Conservation (phyloP, 768 basidiomycete genomes). For the Phaeotremella skinneri region DNA sequence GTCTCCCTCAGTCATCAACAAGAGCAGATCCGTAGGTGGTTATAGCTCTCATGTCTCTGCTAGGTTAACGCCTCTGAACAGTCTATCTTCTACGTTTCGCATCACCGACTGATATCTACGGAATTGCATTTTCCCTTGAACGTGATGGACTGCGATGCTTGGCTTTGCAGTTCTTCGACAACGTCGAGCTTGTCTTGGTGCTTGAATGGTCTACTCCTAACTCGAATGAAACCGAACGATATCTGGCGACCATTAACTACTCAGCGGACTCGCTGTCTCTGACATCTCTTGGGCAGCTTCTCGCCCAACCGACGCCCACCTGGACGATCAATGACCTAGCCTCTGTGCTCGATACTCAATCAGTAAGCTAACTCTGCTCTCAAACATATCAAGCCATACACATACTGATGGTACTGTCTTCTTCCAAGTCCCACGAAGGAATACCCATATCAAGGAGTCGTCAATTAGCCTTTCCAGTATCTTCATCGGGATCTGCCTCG, state of each 20-base stretch:
- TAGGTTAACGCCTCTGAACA: not conserved
- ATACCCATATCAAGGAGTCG: not conserved
- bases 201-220: constrained; percentile 8
- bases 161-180: constrained; percentile 35
- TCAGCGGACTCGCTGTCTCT: not conserved
- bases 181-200: constrained; percentile 28
- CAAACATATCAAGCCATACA: not conserved
- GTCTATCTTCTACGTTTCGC: not conserved
- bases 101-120: not conserved
- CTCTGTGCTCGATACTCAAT: too few relatives aligned
- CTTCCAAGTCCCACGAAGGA: not conserved
- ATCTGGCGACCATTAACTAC: constrained; percentile 25
- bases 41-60: too few relatives aligned
- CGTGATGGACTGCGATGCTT: constrained; percentile 14
- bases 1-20: not conserved
- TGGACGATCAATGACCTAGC: too few relatives aligned
- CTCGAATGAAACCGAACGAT: constrained; percentile 3
- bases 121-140: constrained; percentile 5
- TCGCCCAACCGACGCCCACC: too few relatives aligned
- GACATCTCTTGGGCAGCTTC: too few relatives aligned
- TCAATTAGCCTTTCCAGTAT: not conserved
- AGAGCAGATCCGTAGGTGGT: too few relatives aligned
- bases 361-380: not conserved
- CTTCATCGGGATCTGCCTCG: not conserved
- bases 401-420: too few relatives aligned